Evolutionary conservation across 73 alveolate species (phyloP).

Genomic region (Stentor roeselii): DNA sequence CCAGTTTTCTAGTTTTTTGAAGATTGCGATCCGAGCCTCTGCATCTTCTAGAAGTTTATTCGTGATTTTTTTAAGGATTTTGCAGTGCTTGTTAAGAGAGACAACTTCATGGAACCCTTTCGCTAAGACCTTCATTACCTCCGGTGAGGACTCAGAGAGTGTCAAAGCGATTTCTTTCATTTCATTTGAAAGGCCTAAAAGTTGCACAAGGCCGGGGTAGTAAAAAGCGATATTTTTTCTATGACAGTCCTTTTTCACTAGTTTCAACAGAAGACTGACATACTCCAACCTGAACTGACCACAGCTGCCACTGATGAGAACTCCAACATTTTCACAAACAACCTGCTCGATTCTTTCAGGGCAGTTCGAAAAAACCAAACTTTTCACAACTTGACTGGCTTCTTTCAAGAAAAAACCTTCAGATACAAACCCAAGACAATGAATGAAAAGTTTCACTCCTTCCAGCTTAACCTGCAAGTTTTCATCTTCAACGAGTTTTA

Average conservation of each 20-base stretch:
- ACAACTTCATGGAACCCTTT: conserved; percentile 10
- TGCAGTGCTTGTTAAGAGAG: neutral
- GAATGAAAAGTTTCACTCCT: neutral
- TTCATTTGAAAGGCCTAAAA: neutral
- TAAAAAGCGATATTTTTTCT: conserved; percentile 15
- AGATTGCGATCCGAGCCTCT: neutral
- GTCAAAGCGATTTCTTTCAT: neutral
- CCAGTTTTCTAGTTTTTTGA: conserved; percentile 8
- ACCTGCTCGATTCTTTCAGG: neutral
- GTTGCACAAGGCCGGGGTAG: conserved; percentile 2
- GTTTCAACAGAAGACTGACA: too few relatives aligned
- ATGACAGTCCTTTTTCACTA: neutral
- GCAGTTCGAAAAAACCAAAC: neutral
- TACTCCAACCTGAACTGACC: neutral
- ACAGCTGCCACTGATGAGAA: neutral
- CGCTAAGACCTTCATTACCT: neutral
- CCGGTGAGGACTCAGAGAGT: neutral
- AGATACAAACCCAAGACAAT: neutral
- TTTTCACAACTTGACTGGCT: neutral
- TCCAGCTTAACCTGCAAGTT: neutral
- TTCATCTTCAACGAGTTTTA: conserved; percentile 7
- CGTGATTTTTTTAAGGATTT: conserved; percentile 1
- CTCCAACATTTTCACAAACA: neutral
- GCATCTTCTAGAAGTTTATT: neutral
- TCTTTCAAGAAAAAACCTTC: neutral